Evolutionary conservation across 75 land plant species (phyloP).

Genomic region (Azolla pinnata): DNA sequence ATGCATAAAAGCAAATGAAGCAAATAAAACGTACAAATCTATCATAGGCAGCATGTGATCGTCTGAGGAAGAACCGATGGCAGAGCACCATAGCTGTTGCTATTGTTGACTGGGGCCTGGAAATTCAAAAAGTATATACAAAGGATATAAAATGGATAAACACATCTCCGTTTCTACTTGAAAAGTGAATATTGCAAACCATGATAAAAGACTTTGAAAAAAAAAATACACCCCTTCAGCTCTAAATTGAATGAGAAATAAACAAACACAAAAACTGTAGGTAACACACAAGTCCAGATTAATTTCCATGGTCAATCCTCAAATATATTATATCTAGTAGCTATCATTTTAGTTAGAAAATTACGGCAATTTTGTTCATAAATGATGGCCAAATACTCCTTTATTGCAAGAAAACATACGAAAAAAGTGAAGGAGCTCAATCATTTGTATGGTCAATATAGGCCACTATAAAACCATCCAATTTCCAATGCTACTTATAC

Average conservation of each 20-base stretch:
- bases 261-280: neutral
- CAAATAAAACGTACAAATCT: conserved; percentile 50
- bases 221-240: neutral
- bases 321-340: too few species aligned
- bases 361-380: too few species aligned
- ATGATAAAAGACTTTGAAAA: neutral
- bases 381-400: too few species aligned
- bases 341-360: too few species aligned
- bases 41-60: conserved; percentile 67
- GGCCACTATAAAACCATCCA: too few species aligned
- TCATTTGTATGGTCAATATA: too few species aligned
- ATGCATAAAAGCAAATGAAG: neutral
- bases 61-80: conserved; percentile 60
- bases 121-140: neutral
- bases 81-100: conserved; percentile 72
- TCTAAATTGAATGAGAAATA: neutral
- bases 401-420: too few species aligned
- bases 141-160: conserved; percentile 2
- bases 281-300: neutral
- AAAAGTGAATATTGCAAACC: too few species aligned
- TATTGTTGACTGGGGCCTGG: conserved; percentile 73
- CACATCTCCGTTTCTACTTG: too few species aligned
- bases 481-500: too few species aligned
- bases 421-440: too few species aligned
- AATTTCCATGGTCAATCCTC: too few species aligned